Evolutionary conservation across 2,329 filamentous ascomycete species (phyloP), one percentile per base, ranked within the genome.

Genomic region (Exophiala oligosperma): DNA sequence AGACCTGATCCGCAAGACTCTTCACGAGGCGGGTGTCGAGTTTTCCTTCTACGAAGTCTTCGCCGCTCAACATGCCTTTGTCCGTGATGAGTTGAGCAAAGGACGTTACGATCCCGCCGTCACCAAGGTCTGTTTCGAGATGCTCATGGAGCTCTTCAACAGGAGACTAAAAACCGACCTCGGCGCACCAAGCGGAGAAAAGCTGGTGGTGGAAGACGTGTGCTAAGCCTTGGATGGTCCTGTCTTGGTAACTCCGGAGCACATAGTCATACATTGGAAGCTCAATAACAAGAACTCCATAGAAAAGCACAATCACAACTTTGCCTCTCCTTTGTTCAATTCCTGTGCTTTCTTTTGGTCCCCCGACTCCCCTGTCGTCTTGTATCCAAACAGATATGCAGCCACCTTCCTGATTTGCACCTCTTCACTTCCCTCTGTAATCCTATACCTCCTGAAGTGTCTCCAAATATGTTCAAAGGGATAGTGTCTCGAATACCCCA

Each of bases 91-190:
- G 77, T 79, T 94, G 59, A 92, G 89, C 73, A 96, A 96, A 76
- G 92, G 92, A n/a, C 82, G 92, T 26, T 97, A 96, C 70, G 92
- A 97, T 71, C 90, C 92, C 0, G 91, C 90, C 21, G 81, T 97
- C 57, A 86, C 87, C 3, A 93, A 92, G 70, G 84, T 93, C 37
- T 96, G 92, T 77, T 96, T 96, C 71, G 90, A 96, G 79, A 88
- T 97, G 73, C 75, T 97, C 67, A 79, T 94, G 14, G 92, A 97
- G 77, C 70, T 96, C 59, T 97, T 97, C 74, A 86, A 84, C 0
- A 80, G 92, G 23, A 86, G 84, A 0, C 75, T 97, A 70, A 90
- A 90, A 76, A 83, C 87, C 3, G 92, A 96, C 65, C 72, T 97
- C 58, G 92, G 93, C 0, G 80, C 84, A 37, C 78, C 80, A 64